Evolutionary conservation across 2,329 filamentous ascomycete genomes (phyloP).

Genomic region (Trichoderma breve): DNA sequence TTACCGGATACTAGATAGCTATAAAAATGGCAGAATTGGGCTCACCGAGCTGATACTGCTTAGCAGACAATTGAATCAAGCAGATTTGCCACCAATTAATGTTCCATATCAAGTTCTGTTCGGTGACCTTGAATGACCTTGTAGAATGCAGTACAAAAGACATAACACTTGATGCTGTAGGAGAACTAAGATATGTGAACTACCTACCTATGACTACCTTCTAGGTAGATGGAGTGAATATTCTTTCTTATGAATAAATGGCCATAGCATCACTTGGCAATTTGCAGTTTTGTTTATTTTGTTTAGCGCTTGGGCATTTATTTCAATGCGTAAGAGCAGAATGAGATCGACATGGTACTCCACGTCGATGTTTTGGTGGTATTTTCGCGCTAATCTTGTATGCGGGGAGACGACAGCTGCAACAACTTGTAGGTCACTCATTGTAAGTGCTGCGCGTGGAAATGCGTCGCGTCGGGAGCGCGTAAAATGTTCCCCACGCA

Average conservation of each 20-base stretch:
- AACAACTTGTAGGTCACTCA: not conserved
- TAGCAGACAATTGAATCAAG: constrained; percentile 9
- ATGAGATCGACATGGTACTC: not conserved
- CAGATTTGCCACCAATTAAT: not conserved
- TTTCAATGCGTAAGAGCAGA: not conserved
- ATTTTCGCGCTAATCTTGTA: not conserved
- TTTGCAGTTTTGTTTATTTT: not conserved
- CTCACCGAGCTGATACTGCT: not conserved
- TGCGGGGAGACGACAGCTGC: not conserved
- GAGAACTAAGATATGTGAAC: not conserved
- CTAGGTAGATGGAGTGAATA: not conserved
- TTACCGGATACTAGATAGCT: constrained; percentile 21
- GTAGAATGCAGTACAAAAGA: not conserved
- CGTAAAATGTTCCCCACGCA: constrained; percentile 32
- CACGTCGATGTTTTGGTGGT: not conserved
- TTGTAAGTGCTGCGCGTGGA: constrained; percentile 24
- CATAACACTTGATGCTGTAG: not conserved
- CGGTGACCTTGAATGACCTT: not conserved
- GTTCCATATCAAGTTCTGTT: not conserved
- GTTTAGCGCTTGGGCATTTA: not conserved
- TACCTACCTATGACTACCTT: not conserved
- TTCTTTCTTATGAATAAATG: not conserved
- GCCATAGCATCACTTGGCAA: not conserved
- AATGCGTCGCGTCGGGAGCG: constrained; percentile 29
- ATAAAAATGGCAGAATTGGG: constrained; percentile 23